Percentiles rank a stretch among this genome's conserved stretches.
phyloP scores from a whole-genome alignment of 768 basidiomycete species.

The Pulveroboletus sp. region DNA sequence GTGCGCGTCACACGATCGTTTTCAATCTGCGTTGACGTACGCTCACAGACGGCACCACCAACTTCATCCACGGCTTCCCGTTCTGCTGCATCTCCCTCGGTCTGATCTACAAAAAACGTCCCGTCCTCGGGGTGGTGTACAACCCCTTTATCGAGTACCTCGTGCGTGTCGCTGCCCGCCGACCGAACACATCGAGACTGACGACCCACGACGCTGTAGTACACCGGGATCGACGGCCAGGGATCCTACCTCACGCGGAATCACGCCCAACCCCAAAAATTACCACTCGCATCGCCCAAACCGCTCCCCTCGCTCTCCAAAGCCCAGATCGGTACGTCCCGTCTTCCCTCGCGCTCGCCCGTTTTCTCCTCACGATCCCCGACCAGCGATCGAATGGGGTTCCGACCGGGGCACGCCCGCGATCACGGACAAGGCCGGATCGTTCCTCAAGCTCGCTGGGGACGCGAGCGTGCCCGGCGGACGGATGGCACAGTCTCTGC shows the following conservation, averaged over 20 bases:
- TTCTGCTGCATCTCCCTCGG: constrained; percentile 90
- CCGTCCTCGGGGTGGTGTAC: constrained; percentile 88
- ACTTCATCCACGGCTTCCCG: constrained; percentile 83
- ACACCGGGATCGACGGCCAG: constrained; percentile 72
- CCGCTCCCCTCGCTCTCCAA: constrained; percentile 65
- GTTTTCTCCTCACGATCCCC: constrained; percentile 2
- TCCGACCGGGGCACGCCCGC: constrained; percentile 59
- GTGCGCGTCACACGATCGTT: constrained; percentile 35
- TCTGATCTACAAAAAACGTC: constrained; percentile 74
- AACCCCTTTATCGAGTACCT: constrained; percentile 89
- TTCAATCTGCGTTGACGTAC: neutral
- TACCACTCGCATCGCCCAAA: constrained; percentile 65
- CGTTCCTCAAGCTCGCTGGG: constrained; percentile 74
- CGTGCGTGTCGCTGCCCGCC: constrained; percentile 41
- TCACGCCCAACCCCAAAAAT: constrained; percentile 41
- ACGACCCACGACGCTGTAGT: constrained; percentile 41
- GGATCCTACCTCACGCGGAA: constrained; percentile 72
- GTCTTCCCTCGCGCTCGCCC: neutral
- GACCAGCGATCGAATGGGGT: constrained; percentile 82
- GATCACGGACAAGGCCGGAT: constrained; percentile 55
- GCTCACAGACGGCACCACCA: constrained; percentile 75
- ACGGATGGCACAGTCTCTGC: constrained; percentile 79
- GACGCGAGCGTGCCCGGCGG: constrained; percentile 65
- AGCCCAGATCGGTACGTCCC: constrained; percentile 58
- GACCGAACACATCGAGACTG: neutral